phyloP scores from a whole-genome alignment of 352 stramenopile genomes.

The Pythium apleroticum region DNA sequence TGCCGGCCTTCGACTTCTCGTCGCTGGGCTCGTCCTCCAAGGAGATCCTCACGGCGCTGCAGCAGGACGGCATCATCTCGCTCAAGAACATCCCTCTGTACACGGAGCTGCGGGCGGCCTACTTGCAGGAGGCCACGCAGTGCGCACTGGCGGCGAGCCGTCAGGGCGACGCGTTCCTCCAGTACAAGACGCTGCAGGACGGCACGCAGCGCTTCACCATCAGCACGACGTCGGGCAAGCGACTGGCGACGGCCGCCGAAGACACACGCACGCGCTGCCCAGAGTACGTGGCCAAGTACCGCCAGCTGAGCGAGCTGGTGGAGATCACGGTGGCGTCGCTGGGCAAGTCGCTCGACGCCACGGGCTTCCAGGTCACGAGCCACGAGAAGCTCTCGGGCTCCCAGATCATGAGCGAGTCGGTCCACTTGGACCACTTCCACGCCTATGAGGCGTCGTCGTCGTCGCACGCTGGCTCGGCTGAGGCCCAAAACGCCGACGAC shows the following conservation, averaged over 20 bases:
- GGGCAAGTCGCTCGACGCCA: constrained; percentile 53
- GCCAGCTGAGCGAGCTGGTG: constrained; percentile 45
- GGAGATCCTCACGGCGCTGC: constrained; percentile 50
- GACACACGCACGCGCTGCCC: constrained; percentile 36
- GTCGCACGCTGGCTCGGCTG: not conserved
- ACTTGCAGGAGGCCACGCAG: constrained; percentile 43
- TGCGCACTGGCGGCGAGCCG: constrained; percentile 44
- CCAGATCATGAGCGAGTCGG: constrained; percentile 59
- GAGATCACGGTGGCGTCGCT: constrained; percentile 53
- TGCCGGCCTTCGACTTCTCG: constrained; percentile 59
- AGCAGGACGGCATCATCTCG: constrained; percentile 67
- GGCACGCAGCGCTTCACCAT: constrained; percentile 74
- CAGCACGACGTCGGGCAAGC: constrained; percentile 47
- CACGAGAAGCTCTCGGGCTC: constrained; percentile 38
- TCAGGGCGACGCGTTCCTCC: constrained; percentile 38
- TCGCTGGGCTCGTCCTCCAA: constrained; percentile 36
- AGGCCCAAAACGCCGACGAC: constrained; percentile 11
- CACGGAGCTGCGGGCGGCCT: constrained; percentile 36
- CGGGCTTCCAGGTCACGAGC: constrained; percentile 40
- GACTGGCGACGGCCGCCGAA: constrained; percentile 27
- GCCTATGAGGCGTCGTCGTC: constrained; percentile 52
- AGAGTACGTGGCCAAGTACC: constrained; percentile 44
- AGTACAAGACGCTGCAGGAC: constrained; percentile 58
- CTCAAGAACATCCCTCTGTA: constrained; percentile 64
- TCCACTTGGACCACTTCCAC: constrained; percentile 82